These are phyloP conservation scores for Tolypocladium guangdongense DNA, from an alignment of 2,329 filamentous ascomycete genomes.

Conservation along the genomic window DNA sequence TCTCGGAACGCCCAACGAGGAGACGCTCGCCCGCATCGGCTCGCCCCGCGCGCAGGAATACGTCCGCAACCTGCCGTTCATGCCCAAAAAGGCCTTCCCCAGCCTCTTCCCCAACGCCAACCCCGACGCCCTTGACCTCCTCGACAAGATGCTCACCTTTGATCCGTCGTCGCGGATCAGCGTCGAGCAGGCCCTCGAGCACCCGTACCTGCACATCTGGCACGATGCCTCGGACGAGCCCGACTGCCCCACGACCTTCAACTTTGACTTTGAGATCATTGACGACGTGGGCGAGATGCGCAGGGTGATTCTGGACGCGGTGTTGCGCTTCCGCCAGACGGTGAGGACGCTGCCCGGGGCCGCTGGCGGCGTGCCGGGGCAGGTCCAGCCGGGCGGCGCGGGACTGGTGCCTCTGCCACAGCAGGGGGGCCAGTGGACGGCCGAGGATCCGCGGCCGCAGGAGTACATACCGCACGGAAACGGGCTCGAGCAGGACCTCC, in stretches of 20 bases:
- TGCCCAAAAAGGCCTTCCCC: constrained; percentile 87
- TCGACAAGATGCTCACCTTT: constrained; percentile 96
- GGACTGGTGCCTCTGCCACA: constrained; percentile 42
- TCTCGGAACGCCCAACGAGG: constrained; percentile 90
- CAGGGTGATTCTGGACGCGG: constrained; percentile 94
- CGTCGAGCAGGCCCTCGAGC: constrained; percentile 90
- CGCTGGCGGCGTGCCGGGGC: constrained; percentile 18
- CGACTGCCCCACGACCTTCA: constrained; percentile 83
- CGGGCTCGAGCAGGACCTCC: constrained; percentile 48
- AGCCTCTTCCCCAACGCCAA: constrained; percentile 89
- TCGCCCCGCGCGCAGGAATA: constrained; percentile 96
- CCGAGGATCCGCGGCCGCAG: constrained; percentile 49
- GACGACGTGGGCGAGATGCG: constrained; percentile 94
- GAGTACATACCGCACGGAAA: constrained; percentile 39
- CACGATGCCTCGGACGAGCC: constrained; percentile 96
- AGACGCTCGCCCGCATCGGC: constrained; percentile 86
- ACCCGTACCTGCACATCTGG: constrained; percentile 96
- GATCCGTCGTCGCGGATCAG: constrained; percentile 88
- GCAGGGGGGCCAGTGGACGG: constrained; percentile 42
- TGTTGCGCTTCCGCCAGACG: constrained; percentile 66
- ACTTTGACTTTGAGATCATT: constrained; percentile 97
- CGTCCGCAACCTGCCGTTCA: constrained; percentile 88
- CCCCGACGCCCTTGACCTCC: constrained; percentile 85
- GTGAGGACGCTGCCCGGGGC: constrained; percentile 40
- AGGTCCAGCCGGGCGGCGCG: constrained; percentile 24